These are phyloP conservation scores for Trametes versicolor DNA, from an alignment of 1,284 basidiomycete species.

Conservation along the genomic window DNA sequence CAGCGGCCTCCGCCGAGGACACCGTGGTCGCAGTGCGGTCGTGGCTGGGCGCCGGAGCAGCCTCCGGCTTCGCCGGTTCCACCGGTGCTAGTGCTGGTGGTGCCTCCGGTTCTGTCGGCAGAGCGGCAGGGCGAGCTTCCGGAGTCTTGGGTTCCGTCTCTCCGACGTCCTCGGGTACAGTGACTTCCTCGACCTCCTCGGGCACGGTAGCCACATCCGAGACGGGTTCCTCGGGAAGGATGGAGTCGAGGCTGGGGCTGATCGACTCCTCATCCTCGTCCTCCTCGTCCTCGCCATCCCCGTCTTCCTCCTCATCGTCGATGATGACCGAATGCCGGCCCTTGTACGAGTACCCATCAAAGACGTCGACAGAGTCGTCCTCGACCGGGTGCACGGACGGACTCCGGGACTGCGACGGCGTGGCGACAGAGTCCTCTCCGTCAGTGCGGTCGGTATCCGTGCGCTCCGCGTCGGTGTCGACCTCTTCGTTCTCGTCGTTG, in stretches of 20 bases:
- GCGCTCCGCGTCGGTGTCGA: constrained; percentile 49
- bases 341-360: constrained; percentile 91
- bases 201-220: constrained; percentile 17
- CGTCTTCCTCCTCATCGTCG: constrained; percentile 72
- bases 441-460: constrained; percentile 79
- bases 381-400: constrained; percentile 65
- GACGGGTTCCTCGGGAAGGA: constrained; percentile 35
- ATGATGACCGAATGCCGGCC: constrained; percentile 81
- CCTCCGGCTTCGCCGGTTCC: constrained; percentile 23
- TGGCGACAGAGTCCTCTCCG: constrained; percentile 74
- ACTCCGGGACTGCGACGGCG: constrained; percentile 77
- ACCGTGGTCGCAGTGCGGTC: constrained; percentile 19
- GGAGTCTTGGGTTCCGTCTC: constrained; percentile 73
- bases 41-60: constrained; percentile 27
- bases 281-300: constrained; percentile 53
- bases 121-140: constrained; percentile 64
- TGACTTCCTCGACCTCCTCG: constrained; percentile 41
- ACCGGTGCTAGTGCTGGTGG: constrained; percentile 4
- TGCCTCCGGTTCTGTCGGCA: constrained; percentile 47
- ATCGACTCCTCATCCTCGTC: constrained; percentile 44
- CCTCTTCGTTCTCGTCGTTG: constrained; percentile 69
- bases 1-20: constrained; percentile 30
- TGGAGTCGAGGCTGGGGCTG: constrained; percentile 39
- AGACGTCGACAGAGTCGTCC: constrained; percentile 74
- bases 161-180: constrained; percentile 47